Evolutionary conservation across 352 stramenopile species (phyloP).

Genomic region (Pythium graminicola): DNA sequence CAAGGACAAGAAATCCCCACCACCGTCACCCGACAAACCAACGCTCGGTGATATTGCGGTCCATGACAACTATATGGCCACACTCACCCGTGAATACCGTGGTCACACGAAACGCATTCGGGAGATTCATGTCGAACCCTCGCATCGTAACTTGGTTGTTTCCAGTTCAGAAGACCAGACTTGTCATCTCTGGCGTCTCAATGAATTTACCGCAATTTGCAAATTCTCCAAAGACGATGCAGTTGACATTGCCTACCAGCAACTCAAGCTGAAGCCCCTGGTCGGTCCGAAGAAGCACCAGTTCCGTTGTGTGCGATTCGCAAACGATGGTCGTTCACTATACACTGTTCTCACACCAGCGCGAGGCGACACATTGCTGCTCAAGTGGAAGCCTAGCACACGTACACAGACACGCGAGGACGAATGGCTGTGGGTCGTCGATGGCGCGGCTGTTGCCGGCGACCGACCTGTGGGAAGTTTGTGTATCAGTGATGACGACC

Average conservation of each 20-base stretch:
- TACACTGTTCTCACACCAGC: constrained; percentile 73
- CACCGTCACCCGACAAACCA: constrained; percentile 24
- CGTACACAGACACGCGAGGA: constrained; percentile 58
- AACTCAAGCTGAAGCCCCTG: constrained; percentile 37
- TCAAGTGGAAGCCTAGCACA: constrained; percentile 74
- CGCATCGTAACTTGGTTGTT: constrained; percentile 69
- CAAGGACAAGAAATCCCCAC: constrained; percentile 19
- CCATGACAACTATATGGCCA: constrained; percentile 41
- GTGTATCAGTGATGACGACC: constrained; percentile 66
- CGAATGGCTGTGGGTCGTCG: constrained; percentile 68
- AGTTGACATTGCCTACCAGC: constrained; percentile 50
- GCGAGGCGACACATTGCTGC: constrained; percentile 66
- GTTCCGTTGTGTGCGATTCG: constrained; percentile 75
- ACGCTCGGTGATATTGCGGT: constrained; percentile 56
- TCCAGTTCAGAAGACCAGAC: constrained; percentile 74
- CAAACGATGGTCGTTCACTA: constrained; percentile 54
- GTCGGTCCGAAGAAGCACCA: constrained; percentile 56
- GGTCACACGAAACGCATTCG: constrained; percentile 76
- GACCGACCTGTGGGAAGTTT: constrained; percentile 72
- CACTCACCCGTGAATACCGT: constrained; percentile 64
- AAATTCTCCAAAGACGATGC: constrained; percentile 76
- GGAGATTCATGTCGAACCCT: constrained; percentile 72
- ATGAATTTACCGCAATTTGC: constrained; percentile 49
- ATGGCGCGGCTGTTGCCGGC: constrained; percentile 41
- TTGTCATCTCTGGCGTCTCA: constrained; percentile 77